Conservation (phyloP, 345 rosid species). For the Rhizophora apiculata region DNA sequence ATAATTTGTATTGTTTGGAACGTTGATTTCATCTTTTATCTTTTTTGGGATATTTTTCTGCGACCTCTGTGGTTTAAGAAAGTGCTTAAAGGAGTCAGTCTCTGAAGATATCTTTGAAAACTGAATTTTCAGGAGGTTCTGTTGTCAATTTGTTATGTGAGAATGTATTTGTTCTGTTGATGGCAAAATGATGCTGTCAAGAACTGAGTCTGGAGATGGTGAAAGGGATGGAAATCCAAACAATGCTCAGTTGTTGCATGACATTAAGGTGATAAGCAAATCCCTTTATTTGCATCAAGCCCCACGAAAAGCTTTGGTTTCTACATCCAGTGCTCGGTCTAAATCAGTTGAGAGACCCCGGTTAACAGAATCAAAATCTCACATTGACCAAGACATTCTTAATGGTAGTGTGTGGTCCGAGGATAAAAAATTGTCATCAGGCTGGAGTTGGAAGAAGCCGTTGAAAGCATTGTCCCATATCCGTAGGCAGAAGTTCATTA, state of each 20-base stretch:
- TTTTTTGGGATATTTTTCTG: not conserved
- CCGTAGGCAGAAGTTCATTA: conserved; percentile 46
- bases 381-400: conserved; percentile 14
- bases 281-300: conserved; percentile 55
- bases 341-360: conserved; percentile 41
- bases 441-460: conserved; percentile 83
- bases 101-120: conserved; percentile 7
- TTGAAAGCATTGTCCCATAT: conserved; percentile 69
- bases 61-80: not conserved
- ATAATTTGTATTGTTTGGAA: not conserved
- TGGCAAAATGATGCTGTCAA: conserved; percentile 43
- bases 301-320: conserved; percentile 38
- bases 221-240: conserved; percentile 30
- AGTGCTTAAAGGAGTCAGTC: conserved; percentile 3
- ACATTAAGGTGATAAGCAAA: conserved; percentile 72
- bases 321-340: conserved; percentile 38
- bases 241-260: conserved; percentile 56
- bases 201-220: conserved; percentile 26
- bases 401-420: conserved; percentile 24
- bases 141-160: conserved; percentile 14
- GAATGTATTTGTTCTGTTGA: conserved; percentile 3
- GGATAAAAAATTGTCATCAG: conserved; percentile 45
- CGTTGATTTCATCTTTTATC: conserved; percentile 2
- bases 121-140: conserved; percentile 11
- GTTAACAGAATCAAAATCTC: conserved; percentile 28